Evolutionary conservation across 768 basidiomycete species (phyloP).

Genomic region (Galerina sulciceps): DNA sequence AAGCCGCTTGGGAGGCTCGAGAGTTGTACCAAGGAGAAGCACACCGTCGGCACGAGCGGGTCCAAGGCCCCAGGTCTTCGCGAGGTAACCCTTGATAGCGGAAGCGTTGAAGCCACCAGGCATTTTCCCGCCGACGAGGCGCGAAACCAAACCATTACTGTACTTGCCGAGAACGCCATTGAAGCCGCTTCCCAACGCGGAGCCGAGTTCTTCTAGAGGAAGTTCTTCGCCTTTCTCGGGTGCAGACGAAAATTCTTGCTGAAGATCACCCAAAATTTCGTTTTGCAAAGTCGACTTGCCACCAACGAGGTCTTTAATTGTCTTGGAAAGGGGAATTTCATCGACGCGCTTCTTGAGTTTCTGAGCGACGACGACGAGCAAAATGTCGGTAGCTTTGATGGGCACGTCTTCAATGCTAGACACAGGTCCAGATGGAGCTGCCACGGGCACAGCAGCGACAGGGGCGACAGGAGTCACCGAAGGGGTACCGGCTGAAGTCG

Average conservation of each 20-base stretch:
- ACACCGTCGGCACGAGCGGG: constrained; percentile 88
- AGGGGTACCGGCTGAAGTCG: constrained; percentile 34
- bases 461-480: constrained; percentile 43
- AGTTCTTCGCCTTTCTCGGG: constrained; percentile 99
- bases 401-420: constrained; percentile 88
- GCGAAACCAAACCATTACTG: constrained; percentile 86
- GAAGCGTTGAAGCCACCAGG: constrained; percentile 98
- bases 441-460: constrained; percentile 43
- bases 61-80: constrained; percentile 96
- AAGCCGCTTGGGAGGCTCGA: constrained; percentile 94
- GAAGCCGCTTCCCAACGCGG: constrained; percentile 81
- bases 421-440: constrained; percentile 63
- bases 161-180: constrained; percentile 92
- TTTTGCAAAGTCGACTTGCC: constrained; percentile 99
- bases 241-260: constrained; percentile 91
- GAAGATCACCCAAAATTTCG: constrained; percentile 96
- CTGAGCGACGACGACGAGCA: constrained; percentile 90
- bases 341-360: constrained; percentile 95
- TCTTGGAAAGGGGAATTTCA: constrained; percentile 89
- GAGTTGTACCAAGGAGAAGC: constrained; percentile 86
- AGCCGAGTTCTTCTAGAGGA: constrained; percentile 93
- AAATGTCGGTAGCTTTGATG: constrained; percentile 87
- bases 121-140: constrained; percentile 95
- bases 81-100: constrained; percentile 85
- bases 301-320: constrained; percentile 97